Evolutionary conservation across 768 basidiomycete genomes (phyloP).

Genomic region (Termitomyces sp.): DNA sequence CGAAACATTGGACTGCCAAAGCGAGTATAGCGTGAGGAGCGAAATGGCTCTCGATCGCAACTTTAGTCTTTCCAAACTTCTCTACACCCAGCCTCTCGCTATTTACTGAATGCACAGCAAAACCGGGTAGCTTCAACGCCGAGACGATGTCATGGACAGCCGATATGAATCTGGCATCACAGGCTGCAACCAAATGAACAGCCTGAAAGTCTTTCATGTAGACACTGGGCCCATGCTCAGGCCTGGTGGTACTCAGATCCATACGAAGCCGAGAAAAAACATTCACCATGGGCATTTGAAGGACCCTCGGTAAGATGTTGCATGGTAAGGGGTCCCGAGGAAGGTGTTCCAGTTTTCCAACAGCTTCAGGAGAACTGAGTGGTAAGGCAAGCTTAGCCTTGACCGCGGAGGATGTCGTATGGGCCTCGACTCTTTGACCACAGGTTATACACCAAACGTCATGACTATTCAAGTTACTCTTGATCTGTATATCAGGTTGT

Average conservation of each 20-base stretch:
- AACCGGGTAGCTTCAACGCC: slow-evolving; percentile 21
- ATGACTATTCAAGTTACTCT: background rate
- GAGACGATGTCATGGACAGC: slow-evolving; percentile 23
- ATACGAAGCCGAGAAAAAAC: slow-evolving; percentile 8
- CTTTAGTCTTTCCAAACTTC: slow-evolving; percentile 20
- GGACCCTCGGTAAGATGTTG: slow-evolving; percentile 15
- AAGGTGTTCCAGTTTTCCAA: background rate
- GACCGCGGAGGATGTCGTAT: slow-evolving; percentile 15
- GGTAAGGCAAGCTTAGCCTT: slow-evolving; percentile 12
- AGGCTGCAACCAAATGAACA: slow-evolving; percentile 20
- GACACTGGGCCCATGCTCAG: background rate
- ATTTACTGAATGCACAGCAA: slow-evolving; percentile 10
- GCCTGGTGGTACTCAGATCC: background rate
- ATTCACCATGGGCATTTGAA: slow-evolving; percentile 26
- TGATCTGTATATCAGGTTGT: background rate
- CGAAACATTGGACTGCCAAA: slow-evolving; percentile 27
- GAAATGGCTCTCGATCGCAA: slow-evolving; percentile 27
- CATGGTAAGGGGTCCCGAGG: background rate
- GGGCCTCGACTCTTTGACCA: slow-evolving; percentile 22
- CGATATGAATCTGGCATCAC: slow-evolving; percentile 28
- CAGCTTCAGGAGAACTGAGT: background rate
- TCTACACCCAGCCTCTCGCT: slow-evolving; percentile 18
- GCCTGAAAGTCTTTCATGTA: background rate
- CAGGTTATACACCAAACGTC: slow-evolving; percentile 28
- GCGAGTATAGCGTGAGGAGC: slow-evolving; percentile 38